Percentiles rank a stretch among this genome's conserved stretches.
Conservation (phyloP, 345 rosid species). For the Nephelium lappaceum region DNA sequence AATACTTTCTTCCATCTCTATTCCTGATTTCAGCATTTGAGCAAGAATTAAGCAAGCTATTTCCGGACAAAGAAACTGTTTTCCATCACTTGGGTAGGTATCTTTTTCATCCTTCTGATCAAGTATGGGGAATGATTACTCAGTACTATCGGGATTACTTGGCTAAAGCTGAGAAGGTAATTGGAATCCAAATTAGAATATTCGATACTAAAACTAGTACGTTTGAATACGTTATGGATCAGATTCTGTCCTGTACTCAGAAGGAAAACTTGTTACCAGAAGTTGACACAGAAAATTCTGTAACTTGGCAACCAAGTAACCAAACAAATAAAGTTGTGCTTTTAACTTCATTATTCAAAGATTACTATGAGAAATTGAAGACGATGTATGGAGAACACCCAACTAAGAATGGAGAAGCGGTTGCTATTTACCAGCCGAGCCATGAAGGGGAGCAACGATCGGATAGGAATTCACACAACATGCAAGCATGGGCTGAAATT, state of each 20-base stretch:
- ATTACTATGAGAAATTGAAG: slow-evolving; percentile 13
- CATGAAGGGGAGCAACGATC: slow-evolving; percentile 7
- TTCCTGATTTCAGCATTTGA: too few relatives aligned
- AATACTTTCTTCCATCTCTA: too few relatives aligned
- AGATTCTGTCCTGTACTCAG: slow-evolving; percentile 15
- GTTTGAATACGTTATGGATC: too few relatives aligned
- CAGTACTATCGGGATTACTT: too few relatives aligned
- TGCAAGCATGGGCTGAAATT: slow-evolving; percentile 20
- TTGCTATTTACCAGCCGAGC: slow-evolving; percentile 18
- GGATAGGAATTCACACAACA: slow-evolving; percentile 5
- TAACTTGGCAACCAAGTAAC: background rate
- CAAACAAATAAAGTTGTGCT: slow-evolving; percentile 13
- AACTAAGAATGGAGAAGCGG: background rate
- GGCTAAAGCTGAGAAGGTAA: too few relatives aligned
- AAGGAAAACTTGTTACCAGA: slow-evolving; percentile 19
- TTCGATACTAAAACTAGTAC: too few relatives aligned
- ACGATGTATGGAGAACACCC: slow-evolving; percentile 9
- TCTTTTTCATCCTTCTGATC: too few relatives aligned
- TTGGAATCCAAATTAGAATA: too few relatives aligned
- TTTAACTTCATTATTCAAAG: slow-evolving; percentile 10
- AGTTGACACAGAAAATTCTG: background rate
- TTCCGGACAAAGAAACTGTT: too few relatives aligned
- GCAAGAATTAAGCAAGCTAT: too few relatives aligned
- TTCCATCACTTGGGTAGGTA: too few relatives aligned
- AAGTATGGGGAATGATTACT: too few relatives aligned